These are phyloP conservation scores for Eurotiales sp. DNA, from an alignment of 2,329 filamentous ascomycete genomes.

Conservation along the genomic window DNA sequence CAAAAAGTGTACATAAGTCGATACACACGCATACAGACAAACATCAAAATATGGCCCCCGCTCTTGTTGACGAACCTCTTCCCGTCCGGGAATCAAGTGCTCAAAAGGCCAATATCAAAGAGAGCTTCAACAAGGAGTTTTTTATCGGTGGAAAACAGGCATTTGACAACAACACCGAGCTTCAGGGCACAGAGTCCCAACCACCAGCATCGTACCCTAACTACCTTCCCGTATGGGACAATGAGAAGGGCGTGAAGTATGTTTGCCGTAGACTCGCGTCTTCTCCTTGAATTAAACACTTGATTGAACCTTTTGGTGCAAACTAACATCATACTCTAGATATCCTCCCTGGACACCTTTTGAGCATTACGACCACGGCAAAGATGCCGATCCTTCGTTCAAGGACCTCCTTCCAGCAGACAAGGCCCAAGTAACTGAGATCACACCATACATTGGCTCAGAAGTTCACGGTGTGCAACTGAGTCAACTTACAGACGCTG, in stretches of 20 bases:
- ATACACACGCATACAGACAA: neutral
- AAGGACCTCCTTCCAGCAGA: constrained; percentile 60
- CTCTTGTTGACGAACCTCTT: constrained; percentile 26
- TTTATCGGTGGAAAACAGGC: constrained; percentile 26
- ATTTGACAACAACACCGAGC: constrained; percentile 48
- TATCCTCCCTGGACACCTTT: constrained; percentile 64
- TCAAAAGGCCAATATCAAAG: constrained; percentile 26
- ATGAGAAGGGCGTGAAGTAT: constrained; percentile 39
- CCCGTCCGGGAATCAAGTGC: constrained; percentile 26
- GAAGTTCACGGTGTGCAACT: constrained; percentile 70
- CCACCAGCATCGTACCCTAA: constrained; percentile 62
- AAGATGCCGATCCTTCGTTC: constrained; percentile 67
- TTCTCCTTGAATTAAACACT: neutral
- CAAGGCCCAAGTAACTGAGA: constrained; percentile 49
- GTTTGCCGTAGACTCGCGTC: neutral
- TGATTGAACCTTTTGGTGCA: neutral
- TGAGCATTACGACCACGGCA: constrained; percentile 70
- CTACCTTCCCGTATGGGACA: constrained; percentile 70
- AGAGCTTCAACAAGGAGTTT: constrained; percentile 35
- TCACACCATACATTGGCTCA: constrained; percentile 71
- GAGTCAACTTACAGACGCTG: constrained; percentile 62
- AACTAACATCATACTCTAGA: constrained; percentile 31
- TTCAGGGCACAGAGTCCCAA: constrained; percentile 52
- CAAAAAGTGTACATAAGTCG: no score
- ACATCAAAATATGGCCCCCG: constrained; percentile 30